Evolutionary conservation across 768 basidiomycete species (phyloP).

Genomic region (Leccinellum luteum): DNA sequence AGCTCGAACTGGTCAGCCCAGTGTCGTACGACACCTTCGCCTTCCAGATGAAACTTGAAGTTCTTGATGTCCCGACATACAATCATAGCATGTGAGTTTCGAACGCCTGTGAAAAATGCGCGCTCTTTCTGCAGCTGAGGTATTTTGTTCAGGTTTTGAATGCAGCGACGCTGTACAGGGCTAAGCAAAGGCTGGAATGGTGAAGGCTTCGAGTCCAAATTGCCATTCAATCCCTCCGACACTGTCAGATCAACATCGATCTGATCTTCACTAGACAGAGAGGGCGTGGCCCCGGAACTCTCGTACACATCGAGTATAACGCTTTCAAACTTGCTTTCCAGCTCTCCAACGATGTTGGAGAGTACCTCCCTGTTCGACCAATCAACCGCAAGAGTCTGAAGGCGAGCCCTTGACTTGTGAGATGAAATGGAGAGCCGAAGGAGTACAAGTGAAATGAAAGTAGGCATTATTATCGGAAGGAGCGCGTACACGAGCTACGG

Average conservation of each 20-base stretch:
- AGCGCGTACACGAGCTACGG: slow-evolving; percentile 49
- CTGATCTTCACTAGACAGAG: slow-evolving; percentile 3
- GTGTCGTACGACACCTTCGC: slow-evolving; percentile 66
- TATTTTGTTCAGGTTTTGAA: slow-evolving; percentile 60
- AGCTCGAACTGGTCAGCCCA: slow-evolving; percentile 65
- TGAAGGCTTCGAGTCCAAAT: slow-evolving; percentile 5
- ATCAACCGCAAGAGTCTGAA: slow-evolving; percentile 62
- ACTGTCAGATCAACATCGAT: neutral
- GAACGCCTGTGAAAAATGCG: slow-evolving; percentile 56
- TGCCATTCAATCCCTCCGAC: neutral
- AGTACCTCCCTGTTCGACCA: slow-evolving; percentile 48
- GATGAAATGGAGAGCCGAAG: slow-evolving; percentile 57
- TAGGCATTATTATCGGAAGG: slow-evolving; percentile 66
- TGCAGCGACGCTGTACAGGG: slow-evolving; percentile 55
- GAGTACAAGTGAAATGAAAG: slow-evolving; percentile 51
- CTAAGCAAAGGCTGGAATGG: slow-evolving; percentile 48
- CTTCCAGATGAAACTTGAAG: slow-evolving; percentile 55
- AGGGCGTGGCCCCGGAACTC: slow-evolving; percentile 31
- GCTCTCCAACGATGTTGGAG: slow-evolving; percentile 49
- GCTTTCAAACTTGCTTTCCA: slow-evolving; percentile 62
- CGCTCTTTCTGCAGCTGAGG: slow-evolving; percentile 67
- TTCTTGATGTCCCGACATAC: slow-evolving; percentile 64
- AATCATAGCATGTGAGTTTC: slow-evolving; percentile 71
- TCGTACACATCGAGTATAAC: slow-evolving; percentile 61
- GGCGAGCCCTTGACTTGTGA: slow-evolving; percentile 59